Evolutionary conservation across 148 eudicot species (phyloP).

Genomic region (Silene latifolia): DNA sequence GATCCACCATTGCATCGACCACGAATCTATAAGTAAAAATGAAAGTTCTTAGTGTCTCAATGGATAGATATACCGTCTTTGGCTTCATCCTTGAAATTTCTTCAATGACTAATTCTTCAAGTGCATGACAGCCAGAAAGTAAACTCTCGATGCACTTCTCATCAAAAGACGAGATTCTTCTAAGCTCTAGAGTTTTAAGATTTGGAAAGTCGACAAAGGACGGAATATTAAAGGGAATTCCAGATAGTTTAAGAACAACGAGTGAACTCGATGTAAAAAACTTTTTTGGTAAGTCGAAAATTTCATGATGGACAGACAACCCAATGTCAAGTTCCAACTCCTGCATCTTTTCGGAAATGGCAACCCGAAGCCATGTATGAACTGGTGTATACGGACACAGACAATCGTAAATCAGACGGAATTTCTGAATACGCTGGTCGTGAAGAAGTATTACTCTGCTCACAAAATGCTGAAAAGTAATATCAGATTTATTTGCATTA

Average conservation of each 20-base stretch:
- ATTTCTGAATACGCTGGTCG: slow-evolving; percentile 13
- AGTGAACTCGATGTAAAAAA: slow-evolving; percentile 19
- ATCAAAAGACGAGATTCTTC: slow-evolving; percentile 9
- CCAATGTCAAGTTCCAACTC: slow-evolving; percentile 29
- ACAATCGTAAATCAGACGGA: slow-evolving; percentile 28
- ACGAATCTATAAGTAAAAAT: slow-evolving; percentile 21
- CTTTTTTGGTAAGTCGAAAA: slow-evolving; percentile 16
- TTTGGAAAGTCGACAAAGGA: slow-evolving; percentile 21
- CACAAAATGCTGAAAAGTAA: slow-evolving; percentile 25
- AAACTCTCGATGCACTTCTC: slow-evolving; percentile 19
- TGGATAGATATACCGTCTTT: slow-evolving; percentile 17
- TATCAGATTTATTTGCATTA: slow-evolving; percentile 13
- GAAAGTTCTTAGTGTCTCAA: slow-evolving; percentile 12
- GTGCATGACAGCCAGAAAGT: slow-evolving; percentile 25
- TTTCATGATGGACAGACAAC: background rate
- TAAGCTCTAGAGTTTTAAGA: slow-evolving; percentile 29
- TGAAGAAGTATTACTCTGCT: slow-evolving; percentile 27
- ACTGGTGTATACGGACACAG: slow-evolving; percentile 13
- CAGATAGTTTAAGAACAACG: slow-evolving; percentile 22
- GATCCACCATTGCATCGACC: slow-evolving; percentile 14
- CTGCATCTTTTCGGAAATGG: slow-evolving; percentile 14
- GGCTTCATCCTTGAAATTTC: slow-evolving; percentile 22
- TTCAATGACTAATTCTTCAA: slow-evolving; percentile 27
- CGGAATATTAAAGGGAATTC: slow-evolving; percentile 24
- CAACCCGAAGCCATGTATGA: slow-evolving; percentile 21